These are phyloP conservation scores for Paramecium caudatum DNA, from an alignment of 73 alveolate species.

Conservation along the genomic window DNA sequence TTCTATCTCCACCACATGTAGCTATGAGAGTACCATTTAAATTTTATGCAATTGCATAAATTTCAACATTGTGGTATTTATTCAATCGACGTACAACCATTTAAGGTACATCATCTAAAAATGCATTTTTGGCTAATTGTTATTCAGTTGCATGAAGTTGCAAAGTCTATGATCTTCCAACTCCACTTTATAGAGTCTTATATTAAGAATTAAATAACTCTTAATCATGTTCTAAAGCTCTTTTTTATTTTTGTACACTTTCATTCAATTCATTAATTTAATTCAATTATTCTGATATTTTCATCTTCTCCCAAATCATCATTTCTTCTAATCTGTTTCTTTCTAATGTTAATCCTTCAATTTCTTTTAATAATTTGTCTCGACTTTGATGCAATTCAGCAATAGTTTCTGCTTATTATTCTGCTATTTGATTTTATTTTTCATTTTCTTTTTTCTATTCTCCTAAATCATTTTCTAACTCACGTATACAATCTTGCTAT, in stretches of 20 bases:
- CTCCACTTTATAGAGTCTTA: constrained; percentile 23
- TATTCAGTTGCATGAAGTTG: constrained; percentile 19
- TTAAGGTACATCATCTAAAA: constrained; percentile 65
- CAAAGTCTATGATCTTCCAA: background rate
- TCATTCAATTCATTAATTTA: constrained; percentile 56
- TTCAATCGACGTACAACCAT: constrained; percentile 45
- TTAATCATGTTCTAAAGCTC: constrained; percentile 46
- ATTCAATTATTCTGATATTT: constrained; percentile 43
- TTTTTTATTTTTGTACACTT: background rate
- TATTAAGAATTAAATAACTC: constrained; percentile 37
- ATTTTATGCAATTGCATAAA: constrained; percentile 48
- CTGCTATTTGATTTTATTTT: background rate
- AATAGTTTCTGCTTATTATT: constrained; percentile 1
- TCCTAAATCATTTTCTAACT: background rate
- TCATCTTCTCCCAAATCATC: constrained; percentile 49
- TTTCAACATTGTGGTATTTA: constrained; percentile 66
- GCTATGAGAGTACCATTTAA: constrained; percentile 72
- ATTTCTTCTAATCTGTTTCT: constrained; percentile 6
- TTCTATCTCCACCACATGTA: constrained; percentile 75
- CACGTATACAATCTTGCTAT: background rate
- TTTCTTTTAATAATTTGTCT: constrained; percentile 15
- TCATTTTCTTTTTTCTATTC: background rate
- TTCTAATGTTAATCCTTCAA: background rate
- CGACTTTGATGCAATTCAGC: constrained; percentile 16
- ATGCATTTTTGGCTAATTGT: constrained; percentile 56